These are phyloP conservation scores for Diaporthe destruens DNA, from an alignment of 2,329 filamentous ascomycete genomes.

Conservation along the genomic window DNA sequence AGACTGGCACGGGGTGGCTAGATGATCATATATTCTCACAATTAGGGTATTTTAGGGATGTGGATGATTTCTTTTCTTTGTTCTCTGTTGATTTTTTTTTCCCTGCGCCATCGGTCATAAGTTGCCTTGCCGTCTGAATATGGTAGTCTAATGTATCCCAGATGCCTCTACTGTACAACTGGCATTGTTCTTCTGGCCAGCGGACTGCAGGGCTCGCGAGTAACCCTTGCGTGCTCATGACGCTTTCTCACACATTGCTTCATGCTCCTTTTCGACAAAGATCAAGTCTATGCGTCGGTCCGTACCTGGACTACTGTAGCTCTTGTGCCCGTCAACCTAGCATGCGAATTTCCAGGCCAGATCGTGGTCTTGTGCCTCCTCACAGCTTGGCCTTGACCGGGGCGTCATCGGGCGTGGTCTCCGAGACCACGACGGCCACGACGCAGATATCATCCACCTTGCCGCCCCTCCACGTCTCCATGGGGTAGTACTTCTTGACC, in stretches of 20 bases:
- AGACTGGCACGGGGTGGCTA: not conserved
- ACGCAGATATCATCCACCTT: conserved; percentile 98
- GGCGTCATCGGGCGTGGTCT: conserved; percentile 59
- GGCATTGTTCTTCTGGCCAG: not conserved
- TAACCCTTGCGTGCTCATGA: not conserved
- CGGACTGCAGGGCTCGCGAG: not conserved
- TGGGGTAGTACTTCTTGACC: conserved; percentile 87
- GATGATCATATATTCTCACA: not conserved
- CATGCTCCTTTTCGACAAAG: not conserved
- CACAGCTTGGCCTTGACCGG: conserved; percentile 49
- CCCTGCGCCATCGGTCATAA: not conserved
- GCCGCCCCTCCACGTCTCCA: conserved; percentile 89
- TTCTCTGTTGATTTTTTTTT: not conserved
- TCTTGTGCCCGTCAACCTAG: not conserved
- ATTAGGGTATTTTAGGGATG: not conserved
- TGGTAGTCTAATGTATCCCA: conserved; percentile 10
- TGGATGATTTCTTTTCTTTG: not conserved
- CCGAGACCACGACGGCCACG: conserved; percentile 81
- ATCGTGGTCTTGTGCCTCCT: conserved; percentile 42
- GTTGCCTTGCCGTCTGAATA: conserved; percentile 18
- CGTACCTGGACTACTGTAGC: not conserved
- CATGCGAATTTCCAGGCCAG: not conserved
- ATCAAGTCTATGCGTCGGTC: not conserved
- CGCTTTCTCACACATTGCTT: not conserved
- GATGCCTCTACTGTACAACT: conserved; percentile 3